A percentile compares a stretch with the other conserved stretches of the same genome.
These are phyloP conservation scores for Leccinum disarticulatum DNA, from an alignment of 768 basidiomycete species.

Conservation along the genomic window DNA sequence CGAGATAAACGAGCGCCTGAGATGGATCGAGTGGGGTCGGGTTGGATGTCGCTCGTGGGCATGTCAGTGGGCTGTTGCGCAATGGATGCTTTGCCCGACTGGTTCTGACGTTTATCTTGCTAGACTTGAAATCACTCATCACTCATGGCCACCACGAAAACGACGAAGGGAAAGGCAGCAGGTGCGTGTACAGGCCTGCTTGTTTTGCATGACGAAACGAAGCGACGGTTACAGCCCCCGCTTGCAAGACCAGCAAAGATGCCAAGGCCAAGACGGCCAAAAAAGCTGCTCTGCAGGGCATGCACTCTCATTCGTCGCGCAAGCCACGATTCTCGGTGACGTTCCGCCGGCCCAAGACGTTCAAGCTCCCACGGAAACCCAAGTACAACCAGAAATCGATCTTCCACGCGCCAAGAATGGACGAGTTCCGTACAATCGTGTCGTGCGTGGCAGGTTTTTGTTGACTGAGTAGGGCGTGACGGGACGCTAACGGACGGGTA, in stretches of 20 bases:
- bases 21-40: constrained; percentile 21
- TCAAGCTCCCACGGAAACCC: constrained; percentile 78
- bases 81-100: background rate
- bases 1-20: background rate
- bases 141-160: constrained; percentile 68
- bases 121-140: constrained; percentile 14
- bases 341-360: constrained; percentile 96
- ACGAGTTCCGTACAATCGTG: constrained; percentile 92
- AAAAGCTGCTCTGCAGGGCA: constrained; percentile 91
- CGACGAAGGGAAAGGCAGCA: constrained; percentile 60
- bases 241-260: constrained; percentile 40
- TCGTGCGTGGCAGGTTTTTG: constrained; percentile 53
- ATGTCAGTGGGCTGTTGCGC: background rate
- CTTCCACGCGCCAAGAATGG: constrained; percentile 91
- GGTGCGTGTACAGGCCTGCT: constrained; percentile 34
- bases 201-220: constrained; percentile 22
- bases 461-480: background rate
- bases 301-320: constrained; percentile 69
- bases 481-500: constrained; percentile 29
- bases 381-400: constrained; percentile 96
- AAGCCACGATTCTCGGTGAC: constrained; percentile 85
- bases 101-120: constrained; percentile 7
- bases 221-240: constrained; percentile 4
- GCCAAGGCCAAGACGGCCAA: constrained; percentile 91
- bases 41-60: constrained; percentile 20